phyloP scores from a whole-genome alignment of 2,329 filamentous ascomycete genomes.

The Mycocentrospora acerina region DNA sequence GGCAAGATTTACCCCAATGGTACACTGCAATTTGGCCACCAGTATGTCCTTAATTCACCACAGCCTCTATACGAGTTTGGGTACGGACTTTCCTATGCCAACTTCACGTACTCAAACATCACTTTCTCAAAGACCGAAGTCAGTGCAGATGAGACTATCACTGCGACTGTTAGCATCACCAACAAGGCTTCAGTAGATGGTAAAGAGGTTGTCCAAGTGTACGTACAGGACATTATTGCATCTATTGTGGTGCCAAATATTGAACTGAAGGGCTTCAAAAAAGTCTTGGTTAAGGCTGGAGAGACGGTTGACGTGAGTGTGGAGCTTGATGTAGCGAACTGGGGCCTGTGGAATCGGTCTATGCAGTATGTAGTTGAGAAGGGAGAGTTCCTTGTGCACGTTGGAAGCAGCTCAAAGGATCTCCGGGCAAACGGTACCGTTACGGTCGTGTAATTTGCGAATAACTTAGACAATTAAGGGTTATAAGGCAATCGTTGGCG shows the following conservation, averaged over 20 bases:
- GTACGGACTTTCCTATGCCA: slow-evolving; percentile 66
- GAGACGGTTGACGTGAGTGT: slow-evolving; percentile 58
- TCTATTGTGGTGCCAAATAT: slow-evolving; percentile 66
- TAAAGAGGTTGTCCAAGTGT: slow-evolving; percentile 68
- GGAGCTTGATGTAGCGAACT: slow-evolving; percentile 51
- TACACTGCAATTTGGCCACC: slow-evolving; percentile 63
- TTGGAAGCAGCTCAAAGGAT: slow-evolving; percentile 61
- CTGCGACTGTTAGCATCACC: slow-evolving; percentile 61
- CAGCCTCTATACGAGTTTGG: slow-evolving; percentile 66
- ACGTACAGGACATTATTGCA: slow-evolving; percentile 63
- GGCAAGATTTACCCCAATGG: slow-evolving; percentile 60
- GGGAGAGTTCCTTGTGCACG: slow-evolving; percentile 64
- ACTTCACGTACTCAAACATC: slow-evolving; percentile 61
- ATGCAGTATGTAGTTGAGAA: slow-evolving; percentile 76
- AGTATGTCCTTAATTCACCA: slow-evolving; percentile 64
- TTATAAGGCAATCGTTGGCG: no score
- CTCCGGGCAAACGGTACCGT: slow-evolving; percentile 59
- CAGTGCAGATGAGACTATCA: slow-evolving; percentile 56
- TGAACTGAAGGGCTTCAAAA: slow-evolving; percentile 67
- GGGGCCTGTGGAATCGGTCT: slow-evolving; percentile 58
- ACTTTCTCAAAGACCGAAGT: slow-evolving; percentile 53
- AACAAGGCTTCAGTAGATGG: slow-evolving; percentile 61
- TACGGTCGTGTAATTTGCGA: slow-evolving; percentile 48
- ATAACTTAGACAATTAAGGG: no score
- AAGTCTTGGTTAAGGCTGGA: slow-evolving; percentile 62